phyloP scores from a whole-genome alignment of 805 yeast genomes.

The Naumovozyma baii region DNA sequence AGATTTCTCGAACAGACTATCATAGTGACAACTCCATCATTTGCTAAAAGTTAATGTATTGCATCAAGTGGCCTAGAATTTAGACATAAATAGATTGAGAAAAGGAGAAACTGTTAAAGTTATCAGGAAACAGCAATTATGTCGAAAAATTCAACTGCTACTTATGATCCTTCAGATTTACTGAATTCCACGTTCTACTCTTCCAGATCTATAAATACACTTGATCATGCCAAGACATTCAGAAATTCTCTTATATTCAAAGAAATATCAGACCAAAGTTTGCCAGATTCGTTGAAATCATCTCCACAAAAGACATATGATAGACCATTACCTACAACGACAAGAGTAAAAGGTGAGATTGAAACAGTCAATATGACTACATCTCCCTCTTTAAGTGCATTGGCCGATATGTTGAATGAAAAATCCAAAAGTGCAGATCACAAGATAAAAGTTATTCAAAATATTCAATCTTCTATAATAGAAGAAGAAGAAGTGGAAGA shows the following conservation, averaged over 20 bases:
- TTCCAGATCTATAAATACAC: slow-evolving; percentile 19
- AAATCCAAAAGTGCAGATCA: slow-evolving; percentile 27
- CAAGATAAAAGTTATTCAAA: slow-evolving; percentile 12
- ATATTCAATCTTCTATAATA: slow-evolving; percentile 12
- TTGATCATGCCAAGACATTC: slow-evolving; percentile 28
- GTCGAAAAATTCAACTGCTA: neutral
- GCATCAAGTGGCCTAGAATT: too few relatives aligned
- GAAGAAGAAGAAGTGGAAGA: slow-evolving; percentile 19
- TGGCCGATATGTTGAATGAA: slow-evolving; percentile 34
- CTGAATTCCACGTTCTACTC: slow-evolving; percentile 24
- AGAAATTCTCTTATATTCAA: slow-evolving; percentile 26
- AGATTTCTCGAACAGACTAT: too few relatives aligned
- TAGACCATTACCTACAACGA: neutral
- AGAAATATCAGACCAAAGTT: slow-evolving; percentile 19
- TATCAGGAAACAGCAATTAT: too few relatives aligned
- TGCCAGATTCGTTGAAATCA: slow-evolving; percentile 1
- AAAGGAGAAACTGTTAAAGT: too few relatives aligned
- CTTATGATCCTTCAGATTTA: slow-evolving; percentile 12
- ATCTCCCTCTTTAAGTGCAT: slow-evolving; percentile 36
- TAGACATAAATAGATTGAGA: too few relatives aligned
- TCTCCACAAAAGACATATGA: neutral
- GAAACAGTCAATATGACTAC: slow-evolving; percentile 32
- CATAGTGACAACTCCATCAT: too few relatives aligned
- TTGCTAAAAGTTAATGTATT: too few relatives aligned
- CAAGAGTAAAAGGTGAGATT: slow-evolving; percentile 9